Conservation (phyloP, 129 eudicot species). For the Solidago caesia region DNA sequence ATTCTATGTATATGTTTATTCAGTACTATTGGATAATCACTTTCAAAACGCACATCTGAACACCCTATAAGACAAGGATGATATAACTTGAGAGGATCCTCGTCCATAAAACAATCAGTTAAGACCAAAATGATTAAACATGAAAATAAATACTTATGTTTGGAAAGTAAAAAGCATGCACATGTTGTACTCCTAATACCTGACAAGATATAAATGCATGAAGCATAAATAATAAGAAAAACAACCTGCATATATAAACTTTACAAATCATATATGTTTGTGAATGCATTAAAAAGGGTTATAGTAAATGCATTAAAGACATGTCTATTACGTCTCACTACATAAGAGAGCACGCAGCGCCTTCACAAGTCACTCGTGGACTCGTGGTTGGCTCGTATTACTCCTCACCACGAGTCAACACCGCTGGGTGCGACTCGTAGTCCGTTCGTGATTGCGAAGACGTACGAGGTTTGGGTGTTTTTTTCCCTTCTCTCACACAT, state of each 20-base stretch:
- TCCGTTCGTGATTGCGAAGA: no score
- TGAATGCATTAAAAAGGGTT: conserved; percentile 11
- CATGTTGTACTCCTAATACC: background rate
- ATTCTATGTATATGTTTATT: background rate
- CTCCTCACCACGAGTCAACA: no score
- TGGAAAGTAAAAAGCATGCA: background rate
- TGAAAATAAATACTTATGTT: background rate
- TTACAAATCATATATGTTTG: background rate
- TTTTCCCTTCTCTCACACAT: no score
- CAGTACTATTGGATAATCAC: background rate
- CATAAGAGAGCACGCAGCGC: no score
- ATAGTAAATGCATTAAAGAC: conserved; percentile 18
- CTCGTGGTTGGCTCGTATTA: no score
- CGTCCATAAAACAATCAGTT: no score
- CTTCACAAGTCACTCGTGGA: no score
- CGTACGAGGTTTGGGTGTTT: no score
- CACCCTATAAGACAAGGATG: background rate
- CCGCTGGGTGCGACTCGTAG: no score
- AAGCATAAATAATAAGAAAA: conserved; percentile 2
- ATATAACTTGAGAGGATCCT: no score
- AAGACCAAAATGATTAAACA: background rate
- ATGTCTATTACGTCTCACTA: no score
- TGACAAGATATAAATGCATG: conserved; percentile 11
- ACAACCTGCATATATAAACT: background rate
- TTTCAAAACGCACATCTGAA: background rate